Percentiles rank a stretch among this genome's conserved stretches.
Evolutionary conservation across 768 basidiomycete species (phyloP).

Genomic region (Naganishia vaughanmartiniae): DNA sequence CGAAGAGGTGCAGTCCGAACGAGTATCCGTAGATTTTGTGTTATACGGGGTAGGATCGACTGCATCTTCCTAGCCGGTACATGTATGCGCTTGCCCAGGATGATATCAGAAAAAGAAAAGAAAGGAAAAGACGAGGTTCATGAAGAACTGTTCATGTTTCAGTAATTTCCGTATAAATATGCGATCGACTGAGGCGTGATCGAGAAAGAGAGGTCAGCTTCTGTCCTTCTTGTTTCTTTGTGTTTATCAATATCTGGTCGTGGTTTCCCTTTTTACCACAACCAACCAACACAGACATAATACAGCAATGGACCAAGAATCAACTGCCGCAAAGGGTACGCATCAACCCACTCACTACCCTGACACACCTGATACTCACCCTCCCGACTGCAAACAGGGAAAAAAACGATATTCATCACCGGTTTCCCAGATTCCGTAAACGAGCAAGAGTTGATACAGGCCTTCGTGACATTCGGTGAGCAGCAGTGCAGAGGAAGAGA

Average conservation of each 20-base stretch:
- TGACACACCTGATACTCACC: background rate
- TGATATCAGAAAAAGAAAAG: too few species aligned
- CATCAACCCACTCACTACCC: background rate
- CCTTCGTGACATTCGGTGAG: conserved; percentile 84
- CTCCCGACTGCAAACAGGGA: conserved; percentile 28
- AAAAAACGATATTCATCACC: conserved; percentile 57
- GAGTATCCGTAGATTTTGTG: too few species aligned
- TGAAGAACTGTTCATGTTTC: conserved; percentile 14
- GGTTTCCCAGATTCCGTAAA: conserved; percentile 80
- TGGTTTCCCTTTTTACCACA: background rate
- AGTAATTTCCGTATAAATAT: background rate
- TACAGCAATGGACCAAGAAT: conserved; percentile 7
- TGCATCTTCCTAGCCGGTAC: too few species aligned
- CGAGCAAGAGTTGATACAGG: conserved; percentile 70
- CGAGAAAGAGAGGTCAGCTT: background rate
- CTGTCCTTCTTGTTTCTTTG: too few species aligned
- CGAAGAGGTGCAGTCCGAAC: background rate
- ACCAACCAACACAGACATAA: background rate
- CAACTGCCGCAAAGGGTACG: background rate
- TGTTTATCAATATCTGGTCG: too few species aligned
- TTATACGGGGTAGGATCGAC: background rate
- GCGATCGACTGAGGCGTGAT: conserved; percentile 9
- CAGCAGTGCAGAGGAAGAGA: background rate
- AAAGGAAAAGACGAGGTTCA: background rate
- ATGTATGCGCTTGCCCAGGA: too few species aligned